Evolutionary conservation across 768 basidiomycete species (phyloP).

Genomic region (Leccinum truebloodii): DNA sequence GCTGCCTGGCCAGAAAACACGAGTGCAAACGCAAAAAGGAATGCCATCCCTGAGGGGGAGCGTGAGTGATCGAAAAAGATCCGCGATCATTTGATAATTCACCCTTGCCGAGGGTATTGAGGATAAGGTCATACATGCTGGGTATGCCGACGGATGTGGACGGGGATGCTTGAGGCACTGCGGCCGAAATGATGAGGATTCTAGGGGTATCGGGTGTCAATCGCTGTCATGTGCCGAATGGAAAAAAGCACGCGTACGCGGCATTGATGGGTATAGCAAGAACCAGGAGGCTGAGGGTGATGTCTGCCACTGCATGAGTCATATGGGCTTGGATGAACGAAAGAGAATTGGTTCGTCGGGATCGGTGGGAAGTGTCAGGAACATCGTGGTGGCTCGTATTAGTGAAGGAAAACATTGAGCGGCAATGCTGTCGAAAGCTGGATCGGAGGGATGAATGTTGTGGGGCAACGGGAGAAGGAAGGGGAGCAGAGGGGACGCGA

Average conservation of each 20-base stretch:
- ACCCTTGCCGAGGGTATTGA: constrained; percentile 41
- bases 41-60: constrained; percentile 25
- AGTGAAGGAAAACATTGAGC: constrained; percentile 8
- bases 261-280: constrained; percentile 52
- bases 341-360: constrained; percentile 35
- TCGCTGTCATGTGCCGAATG: not conserved
- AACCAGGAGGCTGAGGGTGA: constrained; percentile 42
- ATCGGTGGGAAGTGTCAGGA: constrained; percentile 15
- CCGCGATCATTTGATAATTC: constrained; percentile 1
- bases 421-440: not conserved
- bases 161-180: constrained; percentile 9
- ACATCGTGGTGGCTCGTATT: constrained; percentile 5
- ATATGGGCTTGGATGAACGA: constrained; percentile 42
- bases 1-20: constrained; percentile 51
- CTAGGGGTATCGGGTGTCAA: constrained; percentile 10
- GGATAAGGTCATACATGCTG: constrained; percentile 42
- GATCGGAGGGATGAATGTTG: not conserved
- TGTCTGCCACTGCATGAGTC: constrained; percentile 46
- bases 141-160: constrained; percentile 39
- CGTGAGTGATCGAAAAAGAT: not conserved
- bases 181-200: constrained; percentile 40
- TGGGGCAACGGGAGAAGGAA: constrained; percentile 11
- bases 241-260: constrained; percentile 22
- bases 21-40: constrained; percentile 50
- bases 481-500: constrained; percentile 37